Evolutionary conservation across 2,329 filamentous ascomycete genomes (phyloP).

Genomic region (Aspergillus sp.): DNA sequence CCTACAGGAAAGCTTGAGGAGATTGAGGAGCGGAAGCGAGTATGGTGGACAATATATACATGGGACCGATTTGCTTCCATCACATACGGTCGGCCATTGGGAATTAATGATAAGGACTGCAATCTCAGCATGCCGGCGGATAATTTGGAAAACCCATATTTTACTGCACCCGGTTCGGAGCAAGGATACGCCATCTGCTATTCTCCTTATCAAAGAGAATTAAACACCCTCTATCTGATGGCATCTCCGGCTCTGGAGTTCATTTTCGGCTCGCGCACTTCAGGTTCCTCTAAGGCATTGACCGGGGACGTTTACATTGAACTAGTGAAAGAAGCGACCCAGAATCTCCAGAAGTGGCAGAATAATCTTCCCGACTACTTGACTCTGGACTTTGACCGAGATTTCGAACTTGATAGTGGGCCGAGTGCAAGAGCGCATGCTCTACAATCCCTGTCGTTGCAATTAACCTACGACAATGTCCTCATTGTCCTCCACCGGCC

Average conservation of each 20-base stretch:
- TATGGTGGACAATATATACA: constrained; percentile 49
- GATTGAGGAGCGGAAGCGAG: constrained; percentile 41
- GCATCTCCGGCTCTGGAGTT: constrained; percentile 26
- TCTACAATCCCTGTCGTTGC: constrained; percentile 46
- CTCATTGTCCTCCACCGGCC: constrained; percentile 49
- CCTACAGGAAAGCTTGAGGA: constrained; percentile 24
- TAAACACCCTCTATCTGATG: constrained; percentile 29
- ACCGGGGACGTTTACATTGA: constrained; percentile 21
- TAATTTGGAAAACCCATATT: constrained; percentile 34
- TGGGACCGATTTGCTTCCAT: constrained; percentile 48
- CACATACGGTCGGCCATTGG: constrained; percentile 44
- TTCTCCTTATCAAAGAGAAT: constrained; percentile 27
- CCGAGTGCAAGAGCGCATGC: constrained; percentile 22
- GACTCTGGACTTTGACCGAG: constrained; percentile 20
- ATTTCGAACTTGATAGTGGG: constrained; percentile 15
- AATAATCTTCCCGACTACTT: constrained; percentile 20
- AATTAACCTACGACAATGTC: constrained; percentile 48
- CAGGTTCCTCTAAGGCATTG: constrained; percentile 19
- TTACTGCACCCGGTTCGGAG: constrained; percentile 14
- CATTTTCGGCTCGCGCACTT: constrained; percentile 29
- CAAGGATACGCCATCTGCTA: constrained; percentile 20
- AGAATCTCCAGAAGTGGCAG: constrained; percentile 24
- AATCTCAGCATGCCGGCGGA: constrained; percentile 38
- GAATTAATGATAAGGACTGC: constrained; percentile 48
- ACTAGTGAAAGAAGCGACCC: constrained; percentile 22